Evolutionary conservation across 306 rosid genomes (phyloP).

Genomic region (Pachyrhizus erosus): DNA sequence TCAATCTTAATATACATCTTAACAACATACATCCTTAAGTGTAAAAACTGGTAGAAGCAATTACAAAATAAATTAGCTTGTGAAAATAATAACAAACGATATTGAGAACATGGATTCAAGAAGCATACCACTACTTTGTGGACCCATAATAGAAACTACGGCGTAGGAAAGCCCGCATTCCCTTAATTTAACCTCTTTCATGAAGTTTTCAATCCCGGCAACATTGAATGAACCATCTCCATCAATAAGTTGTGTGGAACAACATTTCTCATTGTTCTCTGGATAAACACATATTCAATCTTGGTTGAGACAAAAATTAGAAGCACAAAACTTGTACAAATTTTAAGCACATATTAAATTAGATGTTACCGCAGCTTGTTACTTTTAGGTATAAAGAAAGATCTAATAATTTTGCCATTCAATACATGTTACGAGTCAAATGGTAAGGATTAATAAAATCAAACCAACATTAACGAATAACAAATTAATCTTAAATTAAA

Average conservation of each 20-base stretch:
- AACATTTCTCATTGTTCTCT: conserved; percentile 54
- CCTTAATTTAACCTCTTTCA: conserved; percentile 67
- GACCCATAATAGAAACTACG: conserved; percentile 91
- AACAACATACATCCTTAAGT: conserved; percentile 19
- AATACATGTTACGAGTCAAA: conserved; percentile 41
- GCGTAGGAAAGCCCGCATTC: conserved; percentile 96
- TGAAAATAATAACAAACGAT: conserved; percentile 24
- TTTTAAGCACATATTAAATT: neutral
- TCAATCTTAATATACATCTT: neutral
- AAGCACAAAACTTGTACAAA: neutral
- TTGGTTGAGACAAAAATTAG: conserved; percentile 27
- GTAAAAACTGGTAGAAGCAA: neutral
- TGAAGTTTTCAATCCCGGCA: conserved; percentile 68
- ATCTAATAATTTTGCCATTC: conserved; percentile 23
- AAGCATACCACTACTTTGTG: conserved; percentile 90
- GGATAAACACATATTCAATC: conserved; percentile 38
- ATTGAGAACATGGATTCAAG: conserved; percentile 6
- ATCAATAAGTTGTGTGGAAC: conserved; percentile 88
- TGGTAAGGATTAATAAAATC: conserved; percentile 24
- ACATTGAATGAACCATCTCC: conserved; percentile 85
- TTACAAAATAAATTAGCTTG: neutral
- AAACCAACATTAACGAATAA: conserved; percentile 30
- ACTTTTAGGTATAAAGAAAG: neutral
- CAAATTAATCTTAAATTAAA: conserved; percentile 19
- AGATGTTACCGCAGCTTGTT: neutral